Evolutionary conservation across 2,329 filamentous ascomycete genomes (phyloP).

Genomic region (Aphanocladium album): DNA sequence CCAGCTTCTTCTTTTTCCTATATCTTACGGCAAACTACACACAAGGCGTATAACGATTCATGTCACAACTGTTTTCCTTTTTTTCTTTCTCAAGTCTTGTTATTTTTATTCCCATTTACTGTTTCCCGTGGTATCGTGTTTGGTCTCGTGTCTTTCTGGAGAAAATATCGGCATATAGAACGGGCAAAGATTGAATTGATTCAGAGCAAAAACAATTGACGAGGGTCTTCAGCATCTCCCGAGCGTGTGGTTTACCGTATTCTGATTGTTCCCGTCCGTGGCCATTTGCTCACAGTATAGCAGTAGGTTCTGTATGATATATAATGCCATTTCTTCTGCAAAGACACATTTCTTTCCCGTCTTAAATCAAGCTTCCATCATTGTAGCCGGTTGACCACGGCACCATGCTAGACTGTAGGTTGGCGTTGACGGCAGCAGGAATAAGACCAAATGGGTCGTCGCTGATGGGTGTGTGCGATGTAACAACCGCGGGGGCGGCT

Average conservation of each 20-base stretch:
- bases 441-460: not conserved
- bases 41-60: constrained; percentile 13
- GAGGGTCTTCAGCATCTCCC: not conserved
- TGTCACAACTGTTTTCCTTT: constrained; percentile 4
- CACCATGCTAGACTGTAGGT: not conserved
- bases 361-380: not conserved
- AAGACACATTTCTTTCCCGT: not conserved
- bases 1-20: not conserved
- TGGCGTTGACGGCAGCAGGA: not conserved
- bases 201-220: not conserved
- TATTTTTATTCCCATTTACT: constrained; percentile 10
- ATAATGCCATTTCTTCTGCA: not conserved
- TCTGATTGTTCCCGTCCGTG: not conserved
- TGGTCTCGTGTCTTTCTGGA: constrained; percentile 1
- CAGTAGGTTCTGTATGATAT: not conserved
- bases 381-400: not conserved
- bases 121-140: not conserved
- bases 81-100: constrained; percentile 13
- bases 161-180: constrained; percentile 11
- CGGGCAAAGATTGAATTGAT: constrained; percentile 1
- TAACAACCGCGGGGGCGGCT: not conserved
- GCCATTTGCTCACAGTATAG: not conserved
- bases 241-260: not conserved
- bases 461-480: not conserved
- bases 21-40: not conserved